Base-by-base conservation (phyloP, 1,139 yeast genomes). In the Debaryomyces sp. region DNA sequence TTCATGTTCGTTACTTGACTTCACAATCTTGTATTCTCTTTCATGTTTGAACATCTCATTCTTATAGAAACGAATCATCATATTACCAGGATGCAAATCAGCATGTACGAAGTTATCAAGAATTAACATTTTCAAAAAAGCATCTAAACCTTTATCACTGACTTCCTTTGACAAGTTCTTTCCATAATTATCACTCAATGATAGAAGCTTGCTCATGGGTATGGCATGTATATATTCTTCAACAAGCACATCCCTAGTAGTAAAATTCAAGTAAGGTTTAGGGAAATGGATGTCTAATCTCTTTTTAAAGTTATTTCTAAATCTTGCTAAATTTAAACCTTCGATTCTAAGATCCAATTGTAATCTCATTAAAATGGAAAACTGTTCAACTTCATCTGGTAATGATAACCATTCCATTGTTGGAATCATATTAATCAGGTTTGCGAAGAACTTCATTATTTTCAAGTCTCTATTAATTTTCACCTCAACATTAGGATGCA, bases 361-460 rank as follows among this genome's bases (percentile, higher is more conserved):
- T 46, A 90, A 68, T 44, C 85, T 82, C 98, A 94, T 94, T 70
- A 95, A 79, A 1, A 84, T 73, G 1, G 90, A 78, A 65, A 94
- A 94, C 60, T 91, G 96, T 38, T 85, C 89, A 2, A 94, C 98
- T 66, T 95, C 99, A 53, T 87, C 96, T 0, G 98, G 99, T 44
- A 94, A 71, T 5, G 97, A 89, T 6, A 94, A 73, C 99, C 99
- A 94, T 65, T 94, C 97, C 96, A 94, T 89, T 0, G 96, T 90
- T 1, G 99, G 99, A 2, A 92, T 73, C 15, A 67, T 56, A 59
- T 91, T 84, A 43, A 94, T 81, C 1, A 78, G 51, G 38, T 71
- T 68, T 2, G 99, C 99, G 60, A 92, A 87, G 56, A 86, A 82
- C 30, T 68, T 71, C 96, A 95, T 92, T 42, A 94, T 89, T 54